Conservation (phyloP, 2,329 filamentous ascomycete genomes). For the Alternaria tenuissima region DNA sequence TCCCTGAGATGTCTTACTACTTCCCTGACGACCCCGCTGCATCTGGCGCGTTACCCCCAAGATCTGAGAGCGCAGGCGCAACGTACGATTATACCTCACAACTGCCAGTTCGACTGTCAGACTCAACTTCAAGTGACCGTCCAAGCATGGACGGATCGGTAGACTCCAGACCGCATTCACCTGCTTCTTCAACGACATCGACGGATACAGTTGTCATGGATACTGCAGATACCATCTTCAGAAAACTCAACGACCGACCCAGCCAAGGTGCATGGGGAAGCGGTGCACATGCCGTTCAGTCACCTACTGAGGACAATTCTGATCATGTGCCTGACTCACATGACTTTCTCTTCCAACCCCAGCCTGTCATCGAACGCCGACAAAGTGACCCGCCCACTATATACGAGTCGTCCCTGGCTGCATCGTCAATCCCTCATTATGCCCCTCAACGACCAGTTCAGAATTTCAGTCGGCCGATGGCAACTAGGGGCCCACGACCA, state of each 20-base stretch:
- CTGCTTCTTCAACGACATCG: constrained; percentile 31
- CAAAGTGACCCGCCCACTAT: constrained; percentile 20
- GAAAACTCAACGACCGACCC: constrained; percentile 36
- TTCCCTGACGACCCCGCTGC: constrained; percentile 33
- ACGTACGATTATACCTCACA: constrained; percentile 9
- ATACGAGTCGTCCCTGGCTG: constrained; percentile 17
- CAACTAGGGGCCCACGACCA: constrained; percentile 13
- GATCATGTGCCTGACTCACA: constrained; percentile 38
- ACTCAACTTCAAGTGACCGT: constrained; percentile 14
- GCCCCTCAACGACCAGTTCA: constrained; percentile 27
- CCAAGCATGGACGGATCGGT: constrained; percentile 18
- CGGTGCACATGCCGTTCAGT: constrained; percentile 20
- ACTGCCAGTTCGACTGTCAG: constrained; percentile 9
- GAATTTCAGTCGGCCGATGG: constrained; percentile 37
- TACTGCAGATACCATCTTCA: constrained; percentile 39
- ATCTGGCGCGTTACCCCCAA: constrained; percentile 23
- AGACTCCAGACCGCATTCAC: constrained; percentile 26
- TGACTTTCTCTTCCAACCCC: constrained; percentile 37
- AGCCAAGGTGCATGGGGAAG: constrained; percentile 26
- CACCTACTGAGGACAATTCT: constrained; percentile 14
- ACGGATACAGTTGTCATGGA: constrained; percentile 34
- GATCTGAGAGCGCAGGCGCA: constrained; percentile 1
- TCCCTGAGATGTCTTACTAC: constrained; percentile 40
- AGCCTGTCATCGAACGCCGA: constrained; percentile 10
- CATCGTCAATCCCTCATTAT: constrained; percentile 24